phyloP scores from a whole-genome alignment of 345 rosid genomes.

The Bretschneidera sinensis region DNA sequence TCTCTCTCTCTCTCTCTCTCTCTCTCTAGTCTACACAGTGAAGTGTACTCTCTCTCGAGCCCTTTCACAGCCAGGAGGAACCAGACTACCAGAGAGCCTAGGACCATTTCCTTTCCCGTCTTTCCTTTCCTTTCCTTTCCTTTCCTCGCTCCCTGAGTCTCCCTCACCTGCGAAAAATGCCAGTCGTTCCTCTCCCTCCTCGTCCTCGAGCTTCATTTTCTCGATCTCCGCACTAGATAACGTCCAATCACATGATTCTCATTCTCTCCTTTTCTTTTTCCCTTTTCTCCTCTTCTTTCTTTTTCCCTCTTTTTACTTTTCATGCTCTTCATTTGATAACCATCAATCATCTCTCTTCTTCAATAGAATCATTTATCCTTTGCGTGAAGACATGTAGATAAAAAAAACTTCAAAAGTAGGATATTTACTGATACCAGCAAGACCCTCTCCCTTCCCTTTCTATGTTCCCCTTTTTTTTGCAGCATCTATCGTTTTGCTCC shows the following conservation, averaged over 20 bases:
- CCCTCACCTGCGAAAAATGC: no score
- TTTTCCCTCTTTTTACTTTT: slow-evolving; percentile 15
- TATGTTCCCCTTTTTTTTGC: neutral
- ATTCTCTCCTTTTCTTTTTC: slow-evolving; percentile 3
- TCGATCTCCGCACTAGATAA: slow-evolving; percentile 16
- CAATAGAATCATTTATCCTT: slow-evolving; percentile 22
- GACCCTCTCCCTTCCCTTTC: neutral
- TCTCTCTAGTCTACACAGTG: no score
- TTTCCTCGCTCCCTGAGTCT: no score
- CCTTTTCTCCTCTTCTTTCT: slow-evolving; percentile 15
- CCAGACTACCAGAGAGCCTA: no score
- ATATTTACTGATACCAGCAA: neutral
- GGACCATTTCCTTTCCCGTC: no score
- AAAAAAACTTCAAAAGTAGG: neutral
- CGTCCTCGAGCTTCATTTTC: slow-evolving; percentile 26
- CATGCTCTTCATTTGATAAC: slow-evolving; percentile 1
- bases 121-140: no score
- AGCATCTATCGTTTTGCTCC: neutral
- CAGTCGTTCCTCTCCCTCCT: no score
- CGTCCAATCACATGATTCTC: slow-evolving; percentile 18
- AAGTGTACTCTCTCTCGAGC: no score
- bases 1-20: no score
- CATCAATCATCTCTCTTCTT: slow-evolving; percentile 4
- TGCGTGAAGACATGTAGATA: slow-evolving; percentile 30
- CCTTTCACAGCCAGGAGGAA: no score